These are phyloP conservation scores for Entonaema liquescens DNA, from an alignment of 495 filamentous ascomycete species.

Conservation along the genomic window DNA sequence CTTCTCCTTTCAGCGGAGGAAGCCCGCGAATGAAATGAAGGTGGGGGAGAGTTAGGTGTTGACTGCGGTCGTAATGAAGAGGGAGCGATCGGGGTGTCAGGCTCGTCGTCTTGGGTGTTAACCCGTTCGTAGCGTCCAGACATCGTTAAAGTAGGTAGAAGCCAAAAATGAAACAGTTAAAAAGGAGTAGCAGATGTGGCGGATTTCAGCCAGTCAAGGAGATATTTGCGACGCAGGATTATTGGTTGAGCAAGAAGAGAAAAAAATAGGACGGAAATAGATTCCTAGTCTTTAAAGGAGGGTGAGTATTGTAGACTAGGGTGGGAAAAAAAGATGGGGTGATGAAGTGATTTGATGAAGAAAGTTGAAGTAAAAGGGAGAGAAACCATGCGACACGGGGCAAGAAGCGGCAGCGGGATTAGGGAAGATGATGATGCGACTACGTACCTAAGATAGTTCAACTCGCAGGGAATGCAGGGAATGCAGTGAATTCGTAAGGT, in stretches of 20 bases:
- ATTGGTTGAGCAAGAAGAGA: conserved; percentile 18
- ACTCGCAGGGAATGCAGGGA: background rate
- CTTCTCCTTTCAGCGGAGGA: conserved; percentile 73
- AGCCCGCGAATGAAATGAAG: conserved; percentile 88
- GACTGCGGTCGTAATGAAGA: conserved; percentile 50
- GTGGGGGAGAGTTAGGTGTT: conserved; percentile 86
- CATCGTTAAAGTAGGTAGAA: conserved; percentile 61
- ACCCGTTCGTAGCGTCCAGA: conserved; percentile 84
- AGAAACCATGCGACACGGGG: conserved; percentile 36
- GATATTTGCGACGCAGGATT: conserved; percentile 25
- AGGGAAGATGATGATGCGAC: conserved; percentile 31
- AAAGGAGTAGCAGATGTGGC: conserved; percentile 27
- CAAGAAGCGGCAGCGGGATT: conserved; percentile 23
- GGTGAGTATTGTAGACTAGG: conserved; percentile 32
- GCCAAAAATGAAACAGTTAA: conserved; percentile 30
- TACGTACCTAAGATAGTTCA: background rate
- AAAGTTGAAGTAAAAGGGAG: conserved; percentile 22
- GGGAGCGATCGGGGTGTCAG: conserved; percentile 48
- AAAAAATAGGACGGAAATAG: conserved; percentile 13
- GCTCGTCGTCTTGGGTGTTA: conserved; percentile 59
- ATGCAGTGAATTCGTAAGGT: background rate
- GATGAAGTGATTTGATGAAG: conserved; percentile 24
- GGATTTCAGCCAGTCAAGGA: conserved; percentile 18
- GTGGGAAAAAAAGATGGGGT: conserved; percentile 10
- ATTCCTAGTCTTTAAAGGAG: conserved; percentile 36